Base-by-base conservation (phyloP, 2,329 filamentous ascomycete species). In the Colletotrichum zoysiae region DNA sequence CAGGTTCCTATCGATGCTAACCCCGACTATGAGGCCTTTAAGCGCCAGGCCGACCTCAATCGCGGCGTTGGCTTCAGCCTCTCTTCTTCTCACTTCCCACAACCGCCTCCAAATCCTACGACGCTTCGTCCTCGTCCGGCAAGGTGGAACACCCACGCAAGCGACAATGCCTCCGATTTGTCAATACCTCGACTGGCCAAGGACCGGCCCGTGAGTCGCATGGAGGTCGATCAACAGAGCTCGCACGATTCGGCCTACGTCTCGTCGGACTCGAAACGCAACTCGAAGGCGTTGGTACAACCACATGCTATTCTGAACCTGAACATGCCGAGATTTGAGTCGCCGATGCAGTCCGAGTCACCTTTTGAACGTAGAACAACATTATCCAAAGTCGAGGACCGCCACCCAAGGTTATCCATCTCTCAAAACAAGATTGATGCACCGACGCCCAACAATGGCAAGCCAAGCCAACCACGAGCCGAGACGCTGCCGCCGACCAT, bases 11-110 rank as follows among this genome's bases (percentile, higher is more conserved):
- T 94, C 62, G 92, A 95, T 76, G 89, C 91, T 44, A 95, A 95
- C 76, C 89, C 92, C 8, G 91, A 95, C n/a, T 95, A 93, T 74
- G 93, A 95, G 79, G 92, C 92, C 2, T 95, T 97, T 79, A 87
- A 87, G 76, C 89, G 87, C 74, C 91, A 94, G 77, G 88, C 90
- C n/a, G 93, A 95, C 77, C 85, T 88, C 46, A 91, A 91, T 75
- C 82, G 83, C 55, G 81, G 83, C 60, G 84, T 80, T 58, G 78
- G 82, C 0, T 89, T 89, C 75, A 85, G 79, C 44, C 80, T 91
- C 11, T 81, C 83, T 69, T 79, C 82, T 57, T 76, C 84, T 1
- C 84, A 87, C 70, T 86, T 88, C 73, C 80, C 81, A 33, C 81
- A 82, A 35, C 78, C 76, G 16, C 77, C 76, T 35, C 77, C 79